Percentiles rank a stretch among this genome's conserved stretches.
These are phyloP conservation scores for Pyricularia grisea DNA, from an alignment of 2,329 filamentous ascomycete genomes.

Conservation along the genomic window DNA sequence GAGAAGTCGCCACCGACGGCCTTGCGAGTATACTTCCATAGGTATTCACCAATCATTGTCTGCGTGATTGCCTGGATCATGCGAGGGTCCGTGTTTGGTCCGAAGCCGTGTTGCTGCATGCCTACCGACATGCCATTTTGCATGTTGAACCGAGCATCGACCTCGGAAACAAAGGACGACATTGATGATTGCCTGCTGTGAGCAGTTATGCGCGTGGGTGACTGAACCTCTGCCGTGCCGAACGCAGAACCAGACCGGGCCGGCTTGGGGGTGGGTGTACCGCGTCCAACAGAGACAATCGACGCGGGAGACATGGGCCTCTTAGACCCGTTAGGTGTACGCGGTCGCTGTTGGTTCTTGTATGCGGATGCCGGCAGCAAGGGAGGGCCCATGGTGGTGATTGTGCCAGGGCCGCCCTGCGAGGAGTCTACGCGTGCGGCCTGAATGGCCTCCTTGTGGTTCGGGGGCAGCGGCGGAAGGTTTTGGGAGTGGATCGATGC, in stretches of 20 bases:
- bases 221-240: constrained; percentile 36
- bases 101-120: constrained; percentile 48
- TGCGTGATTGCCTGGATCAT: constrained; percentile 99
- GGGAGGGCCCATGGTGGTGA: constrained; percentile 70
- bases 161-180: constrained; percentile 89
- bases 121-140: constrained; percentile 39
- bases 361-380: constrained; percentile 67
- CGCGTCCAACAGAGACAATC: constrained; percentile 26
- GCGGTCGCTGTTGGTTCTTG: constrained; percentile 38
- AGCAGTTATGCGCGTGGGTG: constrained; percentile 31
- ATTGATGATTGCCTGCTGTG: constrained; percentile 68
- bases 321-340: constrained; percentile 47
- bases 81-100: constrained; percentile 74
- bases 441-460: constrained; percentile 79
- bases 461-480: constrained; percentile 65
- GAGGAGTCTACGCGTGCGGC: constrained; percentile 57
- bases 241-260: constrained; percentile 30
- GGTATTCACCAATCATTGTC: constrained; percentile 97
- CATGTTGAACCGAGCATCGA: constrained; percentile 85
- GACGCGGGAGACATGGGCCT: constrained; percentile 34
- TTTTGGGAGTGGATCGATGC: constrained; percentile 22
- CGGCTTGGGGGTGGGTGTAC: constrained; percentile 48
- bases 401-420: constrained; percentile 24
- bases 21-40: constrained; percentile 98
- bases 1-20: constrained; percentile 83